Conservation (phyloP, 163 green algal species). For the Scenedesmus sp. region DNA sequence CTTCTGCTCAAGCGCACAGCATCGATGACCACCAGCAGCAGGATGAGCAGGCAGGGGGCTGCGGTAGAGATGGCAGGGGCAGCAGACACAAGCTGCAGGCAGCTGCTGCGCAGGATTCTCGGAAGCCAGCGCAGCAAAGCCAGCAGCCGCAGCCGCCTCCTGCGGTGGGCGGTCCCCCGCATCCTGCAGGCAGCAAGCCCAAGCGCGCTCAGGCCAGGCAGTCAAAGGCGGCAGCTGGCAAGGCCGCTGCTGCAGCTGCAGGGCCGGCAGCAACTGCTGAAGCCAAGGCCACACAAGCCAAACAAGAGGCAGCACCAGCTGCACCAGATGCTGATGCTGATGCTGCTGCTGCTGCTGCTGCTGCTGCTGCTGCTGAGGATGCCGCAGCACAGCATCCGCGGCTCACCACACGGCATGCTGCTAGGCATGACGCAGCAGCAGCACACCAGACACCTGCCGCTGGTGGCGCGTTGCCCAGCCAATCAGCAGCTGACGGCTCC, state of each 20-base stretch:
- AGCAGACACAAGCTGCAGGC: not conserved
- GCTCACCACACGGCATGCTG: constrained; percentile 1
- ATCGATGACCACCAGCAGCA: constrained; percentile 23
- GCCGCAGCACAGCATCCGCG: not conserved
- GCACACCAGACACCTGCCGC: not conserved
- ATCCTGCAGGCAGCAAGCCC: not conserved
- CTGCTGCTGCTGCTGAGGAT: not conserved
- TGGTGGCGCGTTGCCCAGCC: not conserved
- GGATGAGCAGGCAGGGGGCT: not conserved
- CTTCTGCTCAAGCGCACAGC: not conserved
- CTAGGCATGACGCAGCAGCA: constrained; percentile 1
- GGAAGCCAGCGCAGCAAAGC: not conserved
- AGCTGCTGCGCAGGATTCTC: not conserved
- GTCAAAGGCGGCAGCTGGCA: not conserved
- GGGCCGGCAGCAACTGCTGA: not conserved
- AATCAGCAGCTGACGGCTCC: not conserved
- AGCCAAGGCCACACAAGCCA: not conserved
- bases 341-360: constrained; percentile 11
- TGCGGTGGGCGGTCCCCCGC: not conserved
- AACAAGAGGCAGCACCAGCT: not conserved
- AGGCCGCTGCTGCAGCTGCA: not conserved
- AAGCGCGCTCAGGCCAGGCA: not conserved
- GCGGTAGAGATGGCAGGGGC: not conserved
- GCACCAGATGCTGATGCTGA: not conserved
- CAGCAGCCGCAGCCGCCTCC: constrained; percentile 27